phyloP scores from a whole-genome alignment of 345 rosid genomes.

The Salix suchowensis region DNA sequence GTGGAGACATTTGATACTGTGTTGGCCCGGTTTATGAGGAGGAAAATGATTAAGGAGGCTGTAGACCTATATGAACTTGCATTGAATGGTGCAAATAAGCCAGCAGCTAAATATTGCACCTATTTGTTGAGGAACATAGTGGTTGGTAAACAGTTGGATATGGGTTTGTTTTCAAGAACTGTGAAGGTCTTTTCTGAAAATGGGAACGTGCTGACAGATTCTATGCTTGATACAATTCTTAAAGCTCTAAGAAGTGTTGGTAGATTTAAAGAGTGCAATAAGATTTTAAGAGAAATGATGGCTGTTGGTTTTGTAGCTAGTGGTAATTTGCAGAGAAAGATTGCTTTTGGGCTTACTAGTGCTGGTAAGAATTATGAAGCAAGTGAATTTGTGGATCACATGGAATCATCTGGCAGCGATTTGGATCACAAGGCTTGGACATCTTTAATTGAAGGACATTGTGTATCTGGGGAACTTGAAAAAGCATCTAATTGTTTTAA shows the following conservation, averaged over 20 bases:
- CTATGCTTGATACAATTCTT: constrained; percentile 53
- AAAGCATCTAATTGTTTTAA: constrained; percentile 55
- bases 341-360: constrained; percentile 54
- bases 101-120: constrained; percentile 41
- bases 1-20: constrained; percentile 52
- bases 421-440: constrained; percentile 56
- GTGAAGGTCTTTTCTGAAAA: constrained; percentile 42
- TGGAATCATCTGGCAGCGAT: constrained; percentile 48
- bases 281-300: constrained; percentile 64
- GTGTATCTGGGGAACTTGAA: constrained; percentile 62
- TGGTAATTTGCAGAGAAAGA: constrained; percentile 45
- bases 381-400: constrained; percentile 38
- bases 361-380: constrained; percentile 52
- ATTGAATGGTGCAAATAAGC: constrained; percentile 58
- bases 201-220: constrained; percentile 58
- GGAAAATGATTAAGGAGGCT: constrained; percentile 66
- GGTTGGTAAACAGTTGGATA: constrained; percentile 51
- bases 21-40: constrained; percentile 49
- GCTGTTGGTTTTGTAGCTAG: constrained; percentile 47
- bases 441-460: constrained; percentile 65
- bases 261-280: constrained; percentile 48
- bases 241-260: constrained; percentile 64
- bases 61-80: constrained; percentile 73
- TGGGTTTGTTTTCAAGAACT: constrained; percentile 63
- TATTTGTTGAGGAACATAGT: constrained; percentile 65